Evolutionary conservation across 2,329 filamentous ascomycete genomes (phyloP).

Genomic region (Furcasterigmium sp.): DNA sequence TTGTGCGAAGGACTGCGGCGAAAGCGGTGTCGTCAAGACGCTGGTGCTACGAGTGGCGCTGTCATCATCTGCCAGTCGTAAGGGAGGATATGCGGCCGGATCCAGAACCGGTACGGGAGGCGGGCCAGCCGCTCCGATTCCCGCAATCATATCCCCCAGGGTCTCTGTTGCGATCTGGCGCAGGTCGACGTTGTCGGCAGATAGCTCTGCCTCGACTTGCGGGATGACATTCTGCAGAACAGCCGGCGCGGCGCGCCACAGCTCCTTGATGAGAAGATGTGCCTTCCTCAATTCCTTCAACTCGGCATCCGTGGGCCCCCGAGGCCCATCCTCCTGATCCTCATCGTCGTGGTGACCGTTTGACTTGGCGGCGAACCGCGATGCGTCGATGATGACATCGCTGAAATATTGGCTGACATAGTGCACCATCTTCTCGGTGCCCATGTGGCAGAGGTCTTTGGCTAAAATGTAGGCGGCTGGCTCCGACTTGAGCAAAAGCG

Average conservation of each 20-base stretch:
- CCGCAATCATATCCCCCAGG: constrained; percentile 88
- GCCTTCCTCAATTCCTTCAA: constrained; percentile 85
- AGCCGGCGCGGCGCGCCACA: constrained; percentile 87
- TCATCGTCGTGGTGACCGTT: constrained; percentile 58
- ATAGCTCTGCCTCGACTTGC: constrained; percentile 86
- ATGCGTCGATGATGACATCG: constrained; percentile 89
- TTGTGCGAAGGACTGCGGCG: constrained; percentile 84
- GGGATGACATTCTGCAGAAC: constrained; percentile 91
- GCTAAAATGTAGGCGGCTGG: constrained; percentile 95
- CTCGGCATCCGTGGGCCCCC: constrained; percentile 73
- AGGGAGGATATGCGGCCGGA: constrained; percentile 77
- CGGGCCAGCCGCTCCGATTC: constrained; percentile 86
- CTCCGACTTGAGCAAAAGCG: constrained; percentile 78
- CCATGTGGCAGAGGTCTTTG: constrained; percentile 85
- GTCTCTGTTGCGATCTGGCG: constrained; percentile 88
- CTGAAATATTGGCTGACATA: constrained; percentile 96
- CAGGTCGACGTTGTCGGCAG: constrained; percentile 81
- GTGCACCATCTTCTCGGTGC: constrained; percentile 88
- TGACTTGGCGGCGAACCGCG: constrained; percentile 47
- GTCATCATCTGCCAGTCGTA: constrained; percentile 56
- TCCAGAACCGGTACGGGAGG: constrained; percentile 69
- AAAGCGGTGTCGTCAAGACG: constrained; percentile 75
- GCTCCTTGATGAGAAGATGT: constrained; percentile 80
- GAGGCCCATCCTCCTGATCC: constrained; percentile 54
- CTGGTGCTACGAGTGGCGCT: constrained; percentile 42